Evolutionary conservation across 129 eudicot genomes (phyloP), one percentile per base, ranked within the genome.

Genomic region (Arctium lappa): DNA sequence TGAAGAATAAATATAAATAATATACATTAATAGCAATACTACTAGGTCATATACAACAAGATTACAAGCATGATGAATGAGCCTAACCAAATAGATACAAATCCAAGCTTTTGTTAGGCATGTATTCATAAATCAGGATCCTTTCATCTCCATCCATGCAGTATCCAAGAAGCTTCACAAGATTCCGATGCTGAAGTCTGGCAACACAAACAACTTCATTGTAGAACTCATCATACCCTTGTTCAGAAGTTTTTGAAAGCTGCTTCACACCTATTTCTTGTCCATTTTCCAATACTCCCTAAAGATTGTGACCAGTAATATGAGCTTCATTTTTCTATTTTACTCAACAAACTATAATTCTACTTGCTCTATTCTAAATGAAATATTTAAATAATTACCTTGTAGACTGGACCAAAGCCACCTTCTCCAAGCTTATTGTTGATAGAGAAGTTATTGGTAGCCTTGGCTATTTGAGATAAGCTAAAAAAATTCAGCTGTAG

Each of bases 81-180:
- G 80, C 0, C 69, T 0, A 76, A 88, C 89, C 89, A 50, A 88
- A 88, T 60, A 88, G 36, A 15, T 76, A 79, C 4, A 16, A 71
- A 69, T 88, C 90, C 81, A 88, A 44, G 76, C 90, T 82, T 80
- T 79, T 87, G 73, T 87, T 87, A 18, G 87, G 73, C 87, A 87
- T 53, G 87, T 83, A 87, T 71, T 88, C 90, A 75, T 88, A 88
- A 16, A 88, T 68, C 75, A 88, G 31, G 86, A 88, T 88, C 74
- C 62, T 85, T 50, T 85, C 85, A 6, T 79, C 84, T 79, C 78
- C 76, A 69, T 87, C 76, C 72, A 80, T 77, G 79, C 90, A 87
- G 56, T 81, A 87, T 8, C 90, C 90, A 37, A 82, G 69, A 76
- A 87, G 87, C 66, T 75, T 84, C 48, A 87, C 85, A 79, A 87